Evolutionary conservation across 345 rosid species (phyloP).

Genomic region (Aquilaria sinensis): DNA sequence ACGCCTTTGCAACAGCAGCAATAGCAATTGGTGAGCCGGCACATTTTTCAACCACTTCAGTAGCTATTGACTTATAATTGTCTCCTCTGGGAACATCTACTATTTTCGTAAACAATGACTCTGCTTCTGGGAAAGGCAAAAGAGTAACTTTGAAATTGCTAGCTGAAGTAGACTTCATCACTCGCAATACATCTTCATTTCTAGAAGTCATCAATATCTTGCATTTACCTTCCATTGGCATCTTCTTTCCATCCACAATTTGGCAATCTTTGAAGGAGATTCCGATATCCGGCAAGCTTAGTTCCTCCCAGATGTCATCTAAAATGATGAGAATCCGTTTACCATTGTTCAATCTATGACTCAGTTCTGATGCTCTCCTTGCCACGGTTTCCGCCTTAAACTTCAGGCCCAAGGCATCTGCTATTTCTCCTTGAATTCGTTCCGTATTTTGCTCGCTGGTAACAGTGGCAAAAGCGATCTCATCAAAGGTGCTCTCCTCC

Average conservation of each 20-base stretch:
- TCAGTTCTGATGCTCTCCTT: neutral
- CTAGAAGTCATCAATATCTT: neutral
- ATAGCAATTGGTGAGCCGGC: neutral
- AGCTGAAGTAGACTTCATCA: neutral
- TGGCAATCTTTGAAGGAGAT: neutral
- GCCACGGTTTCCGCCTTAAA: neutral
- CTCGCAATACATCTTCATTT: neutral
- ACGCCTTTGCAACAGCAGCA: neutral
- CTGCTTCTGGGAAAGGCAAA: neutral
- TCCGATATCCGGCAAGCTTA: neutral
- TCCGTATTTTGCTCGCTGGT: no score
- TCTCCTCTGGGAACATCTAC: neutral
- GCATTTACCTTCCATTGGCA: neutral
- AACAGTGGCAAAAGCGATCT: no score
- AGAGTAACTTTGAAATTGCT: no score
- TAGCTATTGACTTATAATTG: neutral
- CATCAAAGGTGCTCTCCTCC: no score
- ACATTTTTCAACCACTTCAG: neutral
- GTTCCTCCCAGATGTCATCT: constrained; percentile 2
- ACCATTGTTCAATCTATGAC: constrained; percentile 1
- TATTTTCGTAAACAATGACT: neutral
- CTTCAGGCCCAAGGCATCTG: neutral
- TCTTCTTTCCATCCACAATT: no score
- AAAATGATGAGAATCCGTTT: neutral
- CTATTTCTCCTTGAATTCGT: constrained; percentile 6